These are phyloP conservation scores for Xylaria sp. DNA, from an alignment of 2,329 filamentous ascomycete species.

Conservation along the genomic window DNA sequence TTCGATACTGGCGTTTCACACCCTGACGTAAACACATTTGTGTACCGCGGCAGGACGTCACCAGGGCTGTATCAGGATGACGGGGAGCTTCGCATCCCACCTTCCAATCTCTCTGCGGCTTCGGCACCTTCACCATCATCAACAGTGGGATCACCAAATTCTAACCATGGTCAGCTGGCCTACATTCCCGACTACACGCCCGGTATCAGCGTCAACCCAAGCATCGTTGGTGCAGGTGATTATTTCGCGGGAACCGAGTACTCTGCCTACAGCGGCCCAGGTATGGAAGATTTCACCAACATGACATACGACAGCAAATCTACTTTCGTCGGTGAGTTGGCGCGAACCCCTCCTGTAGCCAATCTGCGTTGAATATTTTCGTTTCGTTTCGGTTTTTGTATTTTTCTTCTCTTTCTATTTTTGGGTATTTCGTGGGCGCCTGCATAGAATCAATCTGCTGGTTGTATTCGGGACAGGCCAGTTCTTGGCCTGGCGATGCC, in stretches of 20 bases:
- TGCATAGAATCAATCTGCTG: background rate
- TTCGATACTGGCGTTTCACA: slow-evolving; percentile 56
- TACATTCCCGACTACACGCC: slow-evolving; percentile 62
- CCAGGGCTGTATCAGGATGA: slow-evolving; percentile 58
- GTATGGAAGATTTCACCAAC: slow-evolving; percentile 56
- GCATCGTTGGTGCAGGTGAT: slow-evolving; percentile 64
- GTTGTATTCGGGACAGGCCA: background rate
- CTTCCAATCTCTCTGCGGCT: slow-evolving; percentile 64
- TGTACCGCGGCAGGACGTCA: slow-evolving; percentile 54
- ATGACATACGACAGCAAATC: slow-evolving; percentile 57
- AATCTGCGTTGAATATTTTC: background rate
- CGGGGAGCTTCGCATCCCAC: slow-evolving; percentile 55
- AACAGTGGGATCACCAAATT: slow-evolving; percentile 70
- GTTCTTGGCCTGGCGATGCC: slow-evolving; percentile 6
- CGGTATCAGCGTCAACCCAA: slow-evolving; percentile 65
- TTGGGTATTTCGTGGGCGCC: background rate
- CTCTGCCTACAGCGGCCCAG: slow-evolving; percentile 53
- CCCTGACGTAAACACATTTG: slow-evolving; percentile 50
- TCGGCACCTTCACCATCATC: slow-evolving; percentile 70
- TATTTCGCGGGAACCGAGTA: slow-evolving; percentile 61
- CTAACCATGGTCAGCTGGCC: slow-evolving; percentile 62
- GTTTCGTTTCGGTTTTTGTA: background rate
- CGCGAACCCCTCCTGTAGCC: slow-evolving; percentile 42
- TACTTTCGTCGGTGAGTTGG: slow-evolving; percentile 63
- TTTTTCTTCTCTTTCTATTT: background rate